Base-by-base conservation (phyloP, 352 stramenopile species). In the Pilasporangium apinafurcum region DNA sequence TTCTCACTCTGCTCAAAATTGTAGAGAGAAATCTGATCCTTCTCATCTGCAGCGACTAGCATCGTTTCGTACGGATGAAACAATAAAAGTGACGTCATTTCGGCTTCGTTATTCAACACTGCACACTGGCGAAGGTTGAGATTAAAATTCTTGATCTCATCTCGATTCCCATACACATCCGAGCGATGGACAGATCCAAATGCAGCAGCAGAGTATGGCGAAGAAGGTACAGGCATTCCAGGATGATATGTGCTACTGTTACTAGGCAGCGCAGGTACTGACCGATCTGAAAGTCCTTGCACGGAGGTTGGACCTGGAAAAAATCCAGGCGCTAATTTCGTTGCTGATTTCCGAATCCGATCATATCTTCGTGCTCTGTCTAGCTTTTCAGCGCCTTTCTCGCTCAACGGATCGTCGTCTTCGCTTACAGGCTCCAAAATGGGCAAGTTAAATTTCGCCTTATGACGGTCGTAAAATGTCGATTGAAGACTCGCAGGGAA, bases 11-110 rank as follows among this genome's bases (percentile, higher is more conserved):
- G 80, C 53, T 98, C 80, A 43, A 96, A 95, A 53, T 98, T 95
- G 84, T 96, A 99, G 8, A 98, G 59, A 26, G 83, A 95, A 22
- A 99, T 80, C 50, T 92, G 83, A 48, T 98, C 86, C 48, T 88
- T 86, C 25, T 96, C 85, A 53, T 98, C 95, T 12, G 93, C 96
- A n/a, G 97, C 87, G 31, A 98, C 75, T 14, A 99, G 72, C 48
- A 93, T 85, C 41, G 78, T 88, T 41, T 92, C 82, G 55, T 96
- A 98, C 20, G 96, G 88, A 58, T 99, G 96, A 56, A 99, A 99
- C 7, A 95, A 70, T 37, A 99, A 62, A 39, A 98, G 70, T 22
- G 88, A 97, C 17, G 95, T 98, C 72, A 96, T 98, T 34, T 97
- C 89, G 5, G 80, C 74, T 32, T 94, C 86, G 42, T 83, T 89